phyloP scores from a whole-genome alignment of 2,329 filamentous ascomycete genomes.

The Colletotrichum lupini region DNA sequence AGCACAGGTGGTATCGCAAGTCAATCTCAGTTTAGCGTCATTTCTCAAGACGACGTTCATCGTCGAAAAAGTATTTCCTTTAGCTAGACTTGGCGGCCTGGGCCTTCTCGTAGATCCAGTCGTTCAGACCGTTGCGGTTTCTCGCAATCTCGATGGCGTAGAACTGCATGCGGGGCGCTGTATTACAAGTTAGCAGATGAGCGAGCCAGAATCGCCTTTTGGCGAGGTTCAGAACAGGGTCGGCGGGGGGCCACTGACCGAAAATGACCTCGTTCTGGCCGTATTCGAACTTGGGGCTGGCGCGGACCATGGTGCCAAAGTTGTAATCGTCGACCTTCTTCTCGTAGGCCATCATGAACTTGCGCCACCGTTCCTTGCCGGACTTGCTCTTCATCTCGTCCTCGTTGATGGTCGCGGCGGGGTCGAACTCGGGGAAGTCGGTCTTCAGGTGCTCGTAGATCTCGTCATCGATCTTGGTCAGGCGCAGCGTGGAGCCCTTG shows the following conservation, averaged over 20 bases:
- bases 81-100: slow-evolving; percentile 65
- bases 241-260: slow-evolving; percentile 62
- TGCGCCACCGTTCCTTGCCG: slow-evolving; percentile 94
- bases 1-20: background rate
- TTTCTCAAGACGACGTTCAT: background rate
- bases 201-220: background rate
- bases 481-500: slow-evolving; percentile 85
- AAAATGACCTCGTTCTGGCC: slow-evolving; percentile 92
- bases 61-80: background rate
- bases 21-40: background rate
- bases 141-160: slow-evolving; percentile 69
- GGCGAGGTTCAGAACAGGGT: background rate
- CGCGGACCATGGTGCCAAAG: slow-evolving; percentile 93
- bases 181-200: background rate
- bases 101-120: slow-evolving; percentile 94
- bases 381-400: slow-evolving; percentile 97
- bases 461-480: slow-evolving; percentile 95
- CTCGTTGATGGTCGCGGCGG: slow-evolving; percentile 83
- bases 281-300: slow-evolving; percentile 84
- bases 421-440: slow-evolving; percentile 94
- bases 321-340: slow-evolving; percentile 97
- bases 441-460: slow-evolving; percentile 89
- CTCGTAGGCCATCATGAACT: slow-evolving; percentile 94
- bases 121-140: slow-evolving; percentile 91
- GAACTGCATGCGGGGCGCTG: slow-evolving; percentile 67